Percentiles rank a stretch among this genome's conserved stretches.
Conservation (phyloP, 2,329 filamentous ascomycete species). For the Paecilomyces formosus region DNA sequence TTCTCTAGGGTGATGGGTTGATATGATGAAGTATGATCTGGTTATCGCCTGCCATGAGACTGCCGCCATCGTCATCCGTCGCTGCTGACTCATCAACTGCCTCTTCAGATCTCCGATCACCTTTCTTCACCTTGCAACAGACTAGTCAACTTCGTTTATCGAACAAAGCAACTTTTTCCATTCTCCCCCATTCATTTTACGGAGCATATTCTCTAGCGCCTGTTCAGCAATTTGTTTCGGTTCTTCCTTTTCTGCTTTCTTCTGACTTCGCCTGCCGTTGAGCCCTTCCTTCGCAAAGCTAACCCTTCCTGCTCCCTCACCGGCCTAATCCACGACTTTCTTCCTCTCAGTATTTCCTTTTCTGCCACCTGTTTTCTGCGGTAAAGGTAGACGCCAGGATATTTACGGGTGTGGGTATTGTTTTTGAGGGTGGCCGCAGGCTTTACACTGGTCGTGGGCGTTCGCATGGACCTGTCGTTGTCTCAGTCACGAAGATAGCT, state of each 20-base stretch:
- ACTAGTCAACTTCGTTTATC: background rate
- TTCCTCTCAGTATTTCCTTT: slow-evolving; percentile 3
- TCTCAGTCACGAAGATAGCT: slow-evolving; percentile 36
- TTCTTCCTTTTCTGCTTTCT: background rate
- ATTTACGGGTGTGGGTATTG: slow-evolving; percentile 17
- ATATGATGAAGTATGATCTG: background rate
- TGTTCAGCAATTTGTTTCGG: background rate
- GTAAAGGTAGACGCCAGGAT: slow-evolving; percentile 12
- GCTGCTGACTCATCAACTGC: slow-evolving; percentile 6
- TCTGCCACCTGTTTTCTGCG: slow-evolving; percentile 13
- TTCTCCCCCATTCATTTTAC: background rate
- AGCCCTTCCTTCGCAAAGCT: slow-evolving; percentile 3
- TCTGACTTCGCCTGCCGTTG: background rate
- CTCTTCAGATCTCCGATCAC: slow-evolving; percentile 2
- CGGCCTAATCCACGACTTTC: slow-evolving; percentile 1
- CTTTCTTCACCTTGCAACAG: background rate
- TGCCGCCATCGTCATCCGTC: slow-evolving; percentile 8
- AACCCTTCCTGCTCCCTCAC: background rate
- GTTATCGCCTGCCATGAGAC: background rate
- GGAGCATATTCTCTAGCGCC: background rate
- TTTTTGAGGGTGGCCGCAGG: slow-evolving; percentile 17
- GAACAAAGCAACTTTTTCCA: background rate
- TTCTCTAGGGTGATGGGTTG: background rate
- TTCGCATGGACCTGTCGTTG: slow-evolving; percentile 29
- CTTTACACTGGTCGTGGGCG: slow-evolving; percentile 18